phyloP scores from a whole-genome alignment of 257 asterid species.

The Cruciata laevipes region DNA sequence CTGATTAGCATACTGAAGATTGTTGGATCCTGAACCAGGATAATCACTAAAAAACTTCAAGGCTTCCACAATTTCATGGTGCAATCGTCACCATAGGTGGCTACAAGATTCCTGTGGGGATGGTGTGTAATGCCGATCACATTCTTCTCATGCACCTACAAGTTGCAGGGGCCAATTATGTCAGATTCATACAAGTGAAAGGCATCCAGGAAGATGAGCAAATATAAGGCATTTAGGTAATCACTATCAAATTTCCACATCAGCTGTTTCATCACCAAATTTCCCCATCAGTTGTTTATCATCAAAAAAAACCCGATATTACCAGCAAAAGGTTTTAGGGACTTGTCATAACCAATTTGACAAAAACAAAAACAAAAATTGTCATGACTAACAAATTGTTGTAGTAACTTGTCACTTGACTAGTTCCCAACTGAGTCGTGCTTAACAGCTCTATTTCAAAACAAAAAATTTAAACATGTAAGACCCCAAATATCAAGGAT shows the following conservation, averaged over 20 bases:
- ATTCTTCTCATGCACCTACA: conserved; percentile 93
- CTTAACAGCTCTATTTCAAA: not conserved
- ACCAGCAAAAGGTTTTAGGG: not conserved
- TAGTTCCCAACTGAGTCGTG: not conserved
- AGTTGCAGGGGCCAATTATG: not conserved
- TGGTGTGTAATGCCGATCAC: conserved; percentile 90
- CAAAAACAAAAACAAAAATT: no score
- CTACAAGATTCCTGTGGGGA: conserved; percentile 81
- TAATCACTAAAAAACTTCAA: conserved; percentile 14
- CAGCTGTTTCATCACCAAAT: no score
- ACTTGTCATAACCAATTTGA: not conserved
- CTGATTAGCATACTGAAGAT: not conserved
- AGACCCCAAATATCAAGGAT: not conserved
- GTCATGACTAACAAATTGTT: no score
- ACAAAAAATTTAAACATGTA: not conserved
- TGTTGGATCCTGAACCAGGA: not conserved
- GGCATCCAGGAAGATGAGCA: not conserved
- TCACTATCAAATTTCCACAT: not conserved
- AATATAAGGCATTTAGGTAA: not conserved
- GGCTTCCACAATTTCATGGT: conserved; percentile 96
- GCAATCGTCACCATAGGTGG: conserved; percentile 80
- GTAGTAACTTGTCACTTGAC: not conserved
- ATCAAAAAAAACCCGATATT: no score
- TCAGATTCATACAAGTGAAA: not conserved
- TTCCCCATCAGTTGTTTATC: no score